Base-by-base conservation (phyloP, 1,139 yeast genomes). In the Sugiyamaella xylanicola region DNA sequence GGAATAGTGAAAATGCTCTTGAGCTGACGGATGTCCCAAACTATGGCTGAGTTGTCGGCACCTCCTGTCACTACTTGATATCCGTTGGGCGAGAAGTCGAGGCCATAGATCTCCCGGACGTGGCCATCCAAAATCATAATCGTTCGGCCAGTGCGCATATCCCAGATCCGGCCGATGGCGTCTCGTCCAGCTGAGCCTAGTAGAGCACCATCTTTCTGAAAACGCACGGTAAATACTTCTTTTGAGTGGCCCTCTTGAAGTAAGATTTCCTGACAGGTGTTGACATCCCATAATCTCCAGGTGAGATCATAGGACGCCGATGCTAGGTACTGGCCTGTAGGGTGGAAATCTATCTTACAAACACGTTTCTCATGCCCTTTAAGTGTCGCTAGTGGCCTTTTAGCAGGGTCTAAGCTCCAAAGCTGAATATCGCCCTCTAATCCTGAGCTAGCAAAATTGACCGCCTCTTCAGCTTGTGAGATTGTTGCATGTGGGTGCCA, bases 191-290 rank as follows among this genome's bases (percentile, higher is more conserved):
- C 96, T 7, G 92, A 82, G 0, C 86, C 85, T 9, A 86, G 68
- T 4, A 93, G 69, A 2, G 93, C 77, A 0, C 98, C 98, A 66
- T 91, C 96, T 0, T 79, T 78, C 56, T 92, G 96, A 61, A 87
- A 79, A 1, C 81, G 72, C 1, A 88, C 73, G 1, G 85, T 69
- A 61, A 82, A 84, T 0, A 92, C 84, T 56, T 84, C 93, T 63
- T 83, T 85, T 1, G 90, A 76, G 66, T 93, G 98, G 0, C 98
- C 97, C 66, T 90, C 97, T 69, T 93, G 98, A 48, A 75, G 65
- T 27, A 77, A 73, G 4, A 86, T 62, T 55, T 79, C 80, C 27
- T 66, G 63, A 47, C 75, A 76, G 1, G 75, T 80, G 9, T 74
- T 73, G 0, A 83, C 61, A 69, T 93, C 97, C 96, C 96, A 91